These are phyloP conservation scores for Penicillium desertorum DNA, from an alignment of 495 filamentous ascomycete species.

Conservation along the genomic window DNA sequence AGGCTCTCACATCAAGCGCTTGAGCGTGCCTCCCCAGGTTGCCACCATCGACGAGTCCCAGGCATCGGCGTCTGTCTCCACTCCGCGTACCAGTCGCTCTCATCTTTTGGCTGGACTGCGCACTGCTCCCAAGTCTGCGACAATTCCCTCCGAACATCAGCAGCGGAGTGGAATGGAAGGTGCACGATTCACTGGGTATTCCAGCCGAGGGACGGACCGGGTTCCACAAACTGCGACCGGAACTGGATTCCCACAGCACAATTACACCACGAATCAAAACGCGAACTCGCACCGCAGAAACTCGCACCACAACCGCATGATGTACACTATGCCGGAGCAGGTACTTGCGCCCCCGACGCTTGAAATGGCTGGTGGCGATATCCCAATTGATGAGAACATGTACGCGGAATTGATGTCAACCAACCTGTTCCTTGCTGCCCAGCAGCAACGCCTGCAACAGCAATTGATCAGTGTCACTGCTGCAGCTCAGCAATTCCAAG, in stretches of 20 bases:
- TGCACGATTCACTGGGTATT: conserved; percentile 44
- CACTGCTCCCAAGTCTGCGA: conserved; percentile 87
- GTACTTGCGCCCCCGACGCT: conserved; percentile 80
- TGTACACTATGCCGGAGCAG: conserved; percentile 76
- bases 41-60: conserved; percentile 65
- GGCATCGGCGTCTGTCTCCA: conserved; percentile 54
- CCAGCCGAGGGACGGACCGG: conserved; percentile 44
- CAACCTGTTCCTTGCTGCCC: conserved; percentile 80
- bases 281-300: conserved; percentile 27
- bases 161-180: conserved; percentile 50
- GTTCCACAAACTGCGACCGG: conserved; percentile 64
- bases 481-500: conserved; percentile 73
- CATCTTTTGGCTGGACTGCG: conserved; percentile 91
- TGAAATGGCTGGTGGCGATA: conserved; percentile 61
- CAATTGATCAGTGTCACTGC: conserved; percentile 57
- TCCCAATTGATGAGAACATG: conserved; percentile 74
- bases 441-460: conserved; percentile 80
- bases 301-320: conserved; percentile 44
- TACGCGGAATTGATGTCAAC: conserved; percentile 82
- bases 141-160: conserved; percentile 60
- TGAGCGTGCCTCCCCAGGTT: conserved; percentile 64
- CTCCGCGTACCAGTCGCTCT: conserved; percentile 89
- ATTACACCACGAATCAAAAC: conserved; percentile 47
- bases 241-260: conserved; percentile 54
- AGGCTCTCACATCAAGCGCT: conserved; percentile 80